Evolutionary conservation across 768 basidiomycete species (phyloP).

Genomic region (Rhizopogon vulgaris): DNA sequence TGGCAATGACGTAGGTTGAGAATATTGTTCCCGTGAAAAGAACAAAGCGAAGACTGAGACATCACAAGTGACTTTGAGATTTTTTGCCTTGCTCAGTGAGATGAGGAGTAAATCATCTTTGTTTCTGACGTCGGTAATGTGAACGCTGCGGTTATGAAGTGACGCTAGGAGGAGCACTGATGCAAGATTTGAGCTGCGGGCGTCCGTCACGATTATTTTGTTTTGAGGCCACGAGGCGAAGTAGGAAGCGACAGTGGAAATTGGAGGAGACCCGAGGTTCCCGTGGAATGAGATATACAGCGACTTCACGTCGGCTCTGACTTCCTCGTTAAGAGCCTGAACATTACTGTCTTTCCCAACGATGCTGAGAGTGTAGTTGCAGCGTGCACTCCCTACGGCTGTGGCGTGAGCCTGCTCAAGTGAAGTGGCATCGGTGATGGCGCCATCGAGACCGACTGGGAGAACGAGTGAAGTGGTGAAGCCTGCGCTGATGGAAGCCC

Average conservation of each 20-base stretch:
- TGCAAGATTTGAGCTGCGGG: slow-evolving; percentile 86
- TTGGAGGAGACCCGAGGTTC: slow-evolving; percentile 40
- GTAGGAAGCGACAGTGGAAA: slow-evolving; percentile 77
- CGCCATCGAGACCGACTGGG: slow-evolving; percentile 56
- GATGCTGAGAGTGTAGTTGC: slow-evolving; percentile 83
- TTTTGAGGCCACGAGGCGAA: slow-evolving; percentile 88
- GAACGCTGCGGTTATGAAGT: slow-evolving; percentile 81
- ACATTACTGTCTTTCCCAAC: slow-evolving; percentile 69
- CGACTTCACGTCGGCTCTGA: slow-evolving; percentile 74
- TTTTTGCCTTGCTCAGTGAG: slow-evolving; percentile 88
- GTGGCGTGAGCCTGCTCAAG: slow-evolving; percentile 68
- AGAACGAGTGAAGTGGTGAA: slow-evolving; percentile 83
- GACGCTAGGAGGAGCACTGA: slow-evolving; percentile 92
- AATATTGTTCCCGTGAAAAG: slow-evolving; percentile 75
- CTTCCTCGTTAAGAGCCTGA: slow-evolving; percentile 60
- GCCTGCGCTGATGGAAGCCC: slow-evolving; percentile 83
- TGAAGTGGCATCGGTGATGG: slow-evolving; percentile 60
- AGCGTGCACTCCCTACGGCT: slow-evolving; percentile 60
- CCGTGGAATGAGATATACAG: slow-evolving; percentile 79
- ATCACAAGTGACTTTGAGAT: slow-evolving; percentile 93
- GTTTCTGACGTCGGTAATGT: slow-evolving; percentile 84
- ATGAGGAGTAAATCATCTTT: slow-evolving; percentile 87
- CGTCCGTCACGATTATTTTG: slow-evolving; percentile 93
- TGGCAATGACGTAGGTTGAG: slow-evolving; percentile 59
- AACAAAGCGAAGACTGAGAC: slow-evolving; percentile 89